Evolutionary conservation across 345 rosid species (phyloP), one percentile per base, ranked within the genome.

Genomic region (Erodium maritimum): DNA sequence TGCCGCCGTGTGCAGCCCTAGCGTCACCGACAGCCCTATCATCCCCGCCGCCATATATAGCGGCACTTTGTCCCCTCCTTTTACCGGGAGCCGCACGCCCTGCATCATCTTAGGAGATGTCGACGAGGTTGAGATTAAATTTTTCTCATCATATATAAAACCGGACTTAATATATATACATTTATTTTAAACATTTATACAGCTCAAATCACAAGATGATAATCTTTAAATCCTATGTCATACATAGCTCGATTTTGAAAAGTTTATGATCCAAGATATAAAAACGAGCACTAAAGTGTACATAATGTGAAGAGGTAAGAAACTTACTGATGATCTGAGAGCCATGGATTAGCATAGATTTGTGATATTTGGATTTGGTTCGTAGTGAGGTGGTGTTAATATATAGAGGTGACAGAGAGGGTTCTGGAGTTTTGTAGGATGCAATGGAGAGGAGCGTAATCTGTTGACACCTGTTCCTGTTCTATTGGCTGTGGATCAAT

Each of bases 1-100:
- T 73, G 58, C 73, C 18, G 73, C 80, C 1, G 96, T 86, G 78
- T 61, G 55, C 3, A 86, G 59, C 10, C 96, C 98, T n/a, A 91
- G 68, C 0, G 79, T 23, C 1, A 66, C 65, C 1, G 91, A 72
- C 57, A 81, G 0, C 5, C 66, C 50, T 23, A 84, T 81, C 77
- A 84, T 23, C 18, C 86, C 90, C 0, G 70, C 18, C 0, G 83
- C 81, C 37, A 86, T 75, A 23, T 64, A 79, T 0, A 82, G 72
- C 0, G 88, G 86, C 10, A 52, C 61, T 19, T 67, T 69, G 19
- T 80, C 82, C 0, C 79, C 90, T 58, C 52, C 75, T 20, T 52
- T 29, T 5, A 67, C 53, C 34, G 55, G 56, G 33, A 50, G 0
- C 72, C 29, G 0, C 79, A 37, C 1, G 82, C n/a, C 57, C 51